Evolutionary conservation across 305 asterid genomes (phyloP).

Genomic region (Rubia peregrina): DNA sequence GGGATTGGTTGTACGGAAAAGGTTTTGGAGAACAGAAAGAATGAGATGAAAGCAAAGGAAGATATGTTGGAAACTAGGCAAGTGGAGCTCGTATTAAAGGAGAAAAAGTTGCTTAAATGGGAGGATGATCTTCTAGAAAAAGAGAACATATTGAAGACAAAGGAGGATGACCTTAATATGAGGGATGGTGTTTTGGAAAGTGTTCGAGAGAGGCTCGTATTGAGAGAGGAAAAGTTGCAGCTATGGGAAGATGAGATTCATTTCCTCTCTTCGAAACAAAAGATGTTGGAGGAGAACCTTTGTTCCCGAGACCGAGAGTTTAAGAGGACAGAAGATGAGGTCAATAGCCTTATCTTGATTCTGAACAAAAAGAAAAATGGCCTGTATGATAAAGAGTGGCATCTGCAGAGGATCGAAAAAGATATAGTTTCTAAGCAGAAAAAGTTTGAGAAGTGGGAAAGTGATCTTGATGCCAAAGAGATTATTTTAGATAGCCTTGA

Average conservation of each 20-base stretch:
- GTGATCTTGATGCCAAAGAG: neutral
- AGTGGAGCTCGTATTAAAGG: neutral
- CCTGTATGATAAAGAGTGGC: neutral
- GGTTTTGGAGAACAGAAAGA: neutral
- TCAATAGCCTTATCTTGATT: neutral
- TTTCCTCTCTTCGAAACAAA: neutral
- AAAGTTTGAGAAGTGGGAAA: neutral
- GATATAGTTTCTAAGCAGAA: neutral
- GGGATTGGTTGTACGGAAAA: neutral
- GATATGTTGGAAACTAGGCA: neutral
- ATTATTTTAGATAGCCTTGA: neutral
- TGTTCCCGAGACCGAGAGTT: neutral
- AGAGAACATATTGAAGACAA: neutral
- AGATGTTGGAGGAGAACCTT: neutral
- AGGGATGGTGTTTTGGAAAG: neutral
- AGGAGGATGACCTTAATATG: neutral
- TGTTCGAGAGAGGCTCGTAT: neutral
- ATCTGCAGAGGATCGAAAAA: neutral
- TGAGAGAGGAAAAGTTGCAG: neutral
- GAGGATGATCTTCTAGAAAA: neutral
- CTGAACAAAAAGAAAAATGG: neutral
- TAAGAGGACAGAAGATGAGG: neutral
- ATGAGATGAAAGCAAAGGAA: neutral
- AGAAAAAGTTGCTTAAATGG: neutral
- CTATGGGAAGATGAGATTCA: neutral